Base-by-base conservation (phyloP, 2,329 filamentous ascomycete genomes). In the Colletotrichum incanum region DNA sequence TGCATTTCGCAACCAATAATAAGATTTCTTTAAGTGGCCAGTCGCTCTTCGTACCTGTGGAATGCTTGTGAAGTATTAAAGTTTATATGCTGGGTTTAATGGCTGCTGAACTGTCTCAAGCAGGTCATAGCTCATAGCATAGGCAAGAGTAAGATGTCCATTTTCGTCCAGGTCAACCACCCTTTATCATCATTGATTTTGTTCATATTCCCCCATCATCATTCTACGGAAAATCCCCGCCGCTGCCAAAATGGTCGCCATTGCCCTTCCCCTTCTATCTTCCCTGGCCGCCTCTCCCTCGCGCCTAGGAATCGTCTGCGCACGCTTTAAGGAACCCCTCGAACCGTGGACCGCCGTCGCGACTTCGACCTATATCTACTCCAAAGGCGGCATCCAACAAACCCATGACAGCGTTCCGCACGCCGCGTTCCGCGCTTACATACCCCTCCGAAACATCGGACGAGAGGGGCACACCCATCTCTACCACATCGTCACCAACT, bases 391-490 rank as follows among this genome's bases (percentile, higher is more conserved):
- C n/a, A 58, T 74, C 5, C 61, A 49, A 5, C 71, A 74, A 34
- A 45, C 26, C 26, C 73, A 67, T 58, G 71, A 74, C 39, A 71
- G 28, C 7, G 43, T 73, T 23, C 63, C 63, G 18, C 71, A 74
- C 61, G 49, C 59, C 16, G n/a, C 63, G 2, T 74, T 74, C 56
- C 73, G 73, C 16, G 62, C 54, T n/a, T 74, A 74, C 47, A 41
- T 73, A 14, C 52, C 63, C 16, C 55, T 74, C 14, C 49, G 26
- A 9, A 74, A 75, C 28, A 61, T 67, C 16, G 65, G 72, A 18
- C 72, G 73, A 14, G 68, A 74, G 18, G 65, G 73, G 1, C 68
- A 74, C 16, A 74, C 65, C 1, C 49, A 74, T 54, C 50, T 73
- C 12, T 65, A 58, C 26, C 67, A 69, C 56, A 69, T 75, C 8